Conservation (phyloP, 2,329 filamentous ascomycete genomes). For the Nannizziopsis barbatae region DNA sequence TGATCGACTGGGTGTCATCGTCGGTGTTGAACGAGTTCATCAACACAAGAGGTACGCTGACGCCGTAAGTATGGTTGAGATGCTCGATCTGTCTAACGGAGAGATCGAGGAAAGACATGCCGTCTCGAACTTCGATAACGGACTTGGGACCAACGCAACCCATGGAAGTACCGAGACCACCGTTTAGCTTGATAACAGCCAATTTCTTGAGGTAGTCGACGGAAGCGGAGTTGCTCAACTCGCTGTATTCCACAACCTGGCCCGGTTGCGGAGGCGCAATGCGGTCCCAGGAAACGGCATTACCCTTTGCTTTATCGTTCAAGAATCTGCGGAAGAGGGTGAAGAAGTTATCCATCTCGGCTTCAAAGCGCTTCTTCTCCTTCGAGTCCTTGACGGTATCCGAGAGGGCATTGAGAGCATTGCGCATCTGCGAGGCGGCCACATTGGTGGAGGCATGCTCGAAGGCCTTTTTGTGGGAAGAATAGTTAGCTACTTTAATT, state of each 20-base stretch:
- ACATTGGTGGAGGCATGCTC: constrained; percentile 99
- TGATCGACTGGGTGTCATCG: constrained; percentile 93
- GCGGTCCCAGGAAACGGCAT: constrained; percentile 88
- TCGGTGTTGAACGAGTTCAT: constrained; percentile 99
- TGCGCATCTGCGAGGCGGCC: constrained; percentile 97
- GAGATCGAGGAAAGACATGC: constrained; percentile 99
- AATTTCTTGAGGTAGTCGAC: constrained; percentile 95
- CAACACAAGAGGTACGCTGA: constrained; percentile 94
- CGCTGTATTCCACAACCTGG: constrained; percentile 91
- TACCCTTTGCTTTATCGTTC: constrained; percentile 98
- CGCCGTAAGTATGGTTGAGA: constrained; percentile 93
- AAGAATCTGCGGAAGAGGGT: constrained; percentile 95
- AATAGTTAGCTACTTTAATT: constrained; percentile 8
- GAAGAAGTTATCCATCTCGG: constrained; percentile 99
- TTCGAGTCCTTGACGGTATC: constrained; percentile 75
- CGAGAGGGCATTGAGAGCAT: constrained; percentile 81
- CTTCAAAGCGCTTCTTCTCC: constrained; percentile 77
- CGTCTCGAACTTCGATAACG: constrained; percentile 97
- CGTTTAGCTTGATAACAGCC: constrained; percentile 97
- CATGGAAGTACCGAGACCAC: constrained; percentile 98
- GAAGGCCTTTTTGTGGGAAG: constrained; percentile 57
- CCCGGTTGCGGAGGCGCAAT: constrained; percentile 86
- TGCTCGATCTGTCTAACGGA: constrained; percentile 98
- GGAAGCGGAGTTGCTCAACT: constrained; percentile 77
- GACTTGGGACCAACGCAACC: constrained; percentile 98